Percentiles rank a stretch among this genome's conserved stretches.
Evolutionary conservation across 2,329 filamentous ascomycete genomes (phyloP).

Genomic region (Davidsoniella neocaledoniae): DNA sequence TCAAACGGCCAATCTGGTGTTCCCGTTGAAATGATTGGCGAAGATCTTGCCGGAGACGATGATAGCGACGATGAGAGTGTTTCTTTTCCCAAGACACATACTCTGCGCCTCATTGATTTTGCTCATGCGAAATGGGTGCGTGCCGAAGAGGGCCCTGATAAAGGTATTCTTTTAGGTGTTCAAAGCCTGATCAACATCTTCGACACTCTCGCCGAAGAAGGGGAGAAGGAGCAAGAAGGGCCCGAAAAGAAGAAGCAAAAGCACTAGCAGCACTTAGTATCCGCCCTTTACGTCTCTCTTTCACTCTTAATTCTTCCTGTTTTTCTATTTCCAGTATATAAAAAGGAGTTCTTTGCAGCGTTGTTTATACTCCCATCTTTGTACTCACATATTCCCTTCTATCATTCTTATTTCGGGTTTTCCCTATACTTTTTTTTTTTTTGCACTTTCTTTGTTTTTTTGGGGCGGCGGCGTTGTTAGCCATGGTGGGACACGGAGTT

Average conservation of each 20-base stretch:
- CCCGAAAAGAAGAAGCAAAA: constrained; percentile 1
- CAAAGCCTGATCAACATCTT: constrained; percentile 56
- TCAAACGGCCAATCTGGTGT: neutral
- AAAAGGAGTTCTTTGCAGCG: neutral
- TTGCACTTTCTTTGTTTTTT: neutral
- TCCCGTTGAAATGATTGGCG: constrained; percentile 9
- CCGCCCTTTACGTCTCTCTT: too few relatives aligned
- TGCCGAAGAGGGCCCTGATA: constrained; percentile 59
- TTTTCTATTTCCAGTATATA: neutral
- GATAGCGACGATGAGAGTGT: constrained; percentile 32
- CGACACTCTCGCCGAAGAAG: constrained; percentile 30
- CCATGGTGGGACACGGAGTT: too few relatives aligned
- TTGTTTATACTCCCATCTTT: neutral
- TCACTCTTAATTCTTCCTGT: constrained; percentile 1
- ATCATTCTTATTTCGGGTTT: neutral
- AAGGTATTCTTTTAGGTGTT: constrained; percentile 64
- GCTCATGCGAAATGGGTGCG: constrained; percentile 78
- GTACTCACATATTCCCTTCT: neutral
- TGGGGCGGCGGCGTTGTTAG: neutral
- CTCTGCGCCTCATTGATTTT: constrained; percentile 88
- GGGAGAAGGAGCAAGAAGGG: neutral
- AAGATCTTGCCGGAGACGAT: constrained; percentile 16
- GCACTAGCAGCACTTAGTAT: neutral
- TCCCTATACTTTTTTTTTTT: neutral
- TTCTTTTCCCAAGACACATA: constrained; percentile 40